Evolutionary conservation across 192 early-diverging fungal species (phyloP).

Genomic region (Backusella australiensis): DNA sequence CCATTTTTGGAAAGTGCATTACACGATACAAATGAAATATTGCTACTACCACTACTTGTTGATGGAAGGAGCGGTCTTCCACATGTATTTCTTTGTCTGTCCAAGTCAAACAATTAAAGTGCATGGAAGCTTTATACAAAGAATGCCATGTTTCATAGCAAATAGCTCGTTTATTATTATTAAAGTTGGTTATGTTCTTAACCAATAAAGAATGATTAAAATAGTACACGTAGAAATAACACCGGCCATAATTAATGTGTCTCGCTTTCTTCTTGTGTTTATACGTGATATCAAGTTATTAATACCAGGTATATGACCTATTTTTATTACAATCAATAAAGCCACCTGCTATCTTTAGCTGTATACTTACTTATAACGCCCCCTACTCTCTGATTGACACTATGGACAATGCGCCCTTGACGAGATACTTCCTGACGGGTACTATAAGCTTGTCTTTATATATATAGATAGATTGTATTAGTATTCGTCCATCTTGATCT

Average conservation of each 20-base stretch:
- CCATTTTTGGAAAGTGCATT: no score
- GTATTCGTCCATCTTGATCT: not conserved
- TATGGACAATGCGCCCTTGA: conserved; percentile 57
- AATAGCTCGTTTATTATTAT: not conserved
- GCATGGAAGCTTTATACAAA: no score
- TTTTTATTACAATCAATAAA: not conserved
- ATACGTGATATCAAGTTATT: conserved; percentile 72
- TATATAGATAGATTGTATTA: not conserved
- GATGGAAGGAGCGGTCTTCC: no score
- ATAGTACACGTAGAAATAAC: conserved; percentile 64
- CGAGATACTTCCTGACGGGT: conserved; percentile 62
- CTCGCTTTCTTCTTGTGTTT: conserved; percentile 60
- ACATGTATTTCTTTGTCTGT: no score
- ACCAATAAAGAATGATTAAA: conserved; percentile 35
- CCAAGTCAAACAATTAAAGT: no score
- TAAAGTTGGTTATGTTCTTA: conserved; percentile 15
- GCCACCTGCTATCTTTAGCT: not conserved
- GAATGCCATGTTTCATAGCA: no score
- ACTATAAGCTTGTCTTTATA: conserved; percentile 71
- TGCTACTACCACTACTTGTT: no score
- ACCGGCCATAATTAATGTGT: conserved; percentile 69
- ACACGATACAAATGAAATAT: no score
- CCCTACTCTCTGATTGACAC: conserved; percentile 52
- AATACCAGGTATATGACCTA: conserved; percentile 62
- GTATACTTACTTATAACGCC: conserved; percentile 50